Evolutionary conservation across 1,284 basidiomycete genomes (phyloP), one percentile per base, ranked within the genome.

Genomic region (Ceratobasidium sp.): DNA sequence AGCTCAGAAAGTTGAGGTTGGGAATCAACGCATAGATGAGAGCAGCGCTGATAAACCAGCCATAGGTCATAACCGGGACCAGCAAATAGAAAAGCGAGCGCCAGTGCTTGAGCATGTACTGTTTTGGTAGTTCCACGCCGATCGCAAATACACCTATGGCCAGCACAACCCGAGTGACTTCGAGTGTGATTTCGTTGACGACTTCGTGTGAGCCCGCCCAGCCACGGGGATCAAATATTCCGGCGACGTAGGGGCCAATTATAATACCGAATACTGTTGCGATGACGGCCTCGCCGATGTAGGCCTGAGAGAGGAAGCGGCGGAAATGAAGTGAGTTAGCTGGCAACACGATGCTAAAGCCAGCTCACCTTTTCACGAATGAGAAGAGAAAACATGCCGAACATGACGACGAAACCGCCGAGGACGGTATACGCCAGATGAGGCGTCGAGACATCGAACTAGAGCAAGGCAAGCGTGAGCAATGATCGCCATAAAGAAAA

Each of bases 341-440:
- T 51, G 65, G n/a, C 42, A 66, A 42, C 8, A 60, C 33, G 26
- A 56, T n/a, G 51, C 23, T 20, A 31, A 60, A 31, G 11, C 23
- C 47, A 79, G 79, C 86, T 58, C 75, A 91, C 92, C 86, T 89
- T 92, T 86, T 98, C 96, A 82, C 97, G 93, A 82, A 99, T 90
- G 81, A 98, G 91, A 28, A 97, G 88, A 11, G 94, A 95, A 85
- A 98, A 95, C 92, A 97, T 96, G 83, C 95, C 94, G 84, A 98
- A 98, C 93, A 93, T 81, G 51, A 94, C 91, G 71, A 92, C 88
- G 82, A 96, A 96, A 67, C 91, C 94, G 35, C 95, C 94, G 17
- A 97, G 86, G 81, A 92, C 90, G 79, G 94, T 90, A 86, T 97
- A 97, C 68, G 90, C 88, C 79, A 94, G 87, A 83, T 94, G 93